These are phyloP conservation scores for Triglochin maritima DNA, from an alignment of 106 monocot genomes.

Conservation along the genomic window DNA sequence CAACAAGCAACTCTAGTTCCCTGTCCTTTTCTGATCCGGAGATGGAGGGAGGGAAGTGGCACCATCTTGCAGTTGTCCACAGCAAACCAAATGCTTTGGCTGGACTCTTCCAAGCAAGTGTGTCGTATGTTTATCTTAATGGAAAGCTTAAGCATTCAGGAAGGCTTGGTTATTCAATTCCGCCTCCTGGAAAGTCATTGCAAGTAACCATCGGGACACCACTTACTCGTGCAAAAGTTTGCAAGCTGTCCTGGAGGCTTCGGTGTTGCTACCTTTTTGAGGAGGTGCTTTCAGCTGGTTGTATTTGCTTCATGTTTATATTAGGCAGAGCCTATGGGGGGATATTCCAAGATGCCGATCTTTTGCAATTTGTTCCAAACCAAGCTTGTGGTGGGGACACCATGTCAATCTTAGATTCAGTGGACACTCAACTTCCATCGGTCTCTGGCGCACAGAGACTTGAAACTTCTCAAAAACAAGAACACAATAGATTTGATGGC, in stretches of 20 bases:
- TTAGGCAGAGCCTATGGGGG: conserved; percentile 93
- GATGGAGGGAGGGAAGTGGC: conserved; percentile 89
- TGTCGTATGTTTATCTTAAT: conserved; percentile 78
- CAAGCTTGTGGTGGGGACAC: conserved; percentile 92
- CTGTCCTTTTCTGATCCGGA: conserved; percentile 71
- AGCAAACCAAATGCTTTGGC: conserved; percentile 97
- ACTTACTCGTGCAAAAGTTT: conserved; percentile 43
- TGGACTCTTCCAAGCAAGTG: conserved; percentile 90
- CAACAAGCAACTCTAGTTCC: conserved; percentile 76
- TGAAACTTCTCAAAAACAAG: conserved; percentile 57
- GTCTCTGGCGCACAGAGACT: conserved; percentile 51
- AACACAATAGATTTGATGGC: conserved; percentile 48
- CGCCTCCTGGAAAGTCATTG: conserved; percentile 77
- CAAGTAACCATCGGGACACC: conserved; percentile 87
- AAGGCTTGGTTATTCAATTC: conserved; percentile 92
- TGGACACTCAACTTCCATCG: conserved; percentile 50
- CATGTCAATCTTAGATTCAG: conserved; percentile 93
- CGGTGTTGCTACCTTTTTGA: conserved; percentile 98
- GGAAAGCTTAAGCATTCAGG: conserved; percentile 91
- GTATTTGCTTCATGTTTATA: conserved; percentile 93
- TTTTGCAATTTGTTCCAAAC: conserved; percentile 88
- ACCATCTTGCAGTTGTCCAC: conserved; percentile 95
- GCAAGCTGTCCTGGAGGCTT: conserved; percentile 76
- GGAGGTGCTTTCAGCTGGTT: conserved; percentile 92
- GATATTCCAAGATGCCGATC: conserved; percentile 90